These are phyloP conservation scores for Penicillium verhagenii DNA, from an alignment of 495 filamentous ascomycete species.

Conservation along the genomic window DNA sequence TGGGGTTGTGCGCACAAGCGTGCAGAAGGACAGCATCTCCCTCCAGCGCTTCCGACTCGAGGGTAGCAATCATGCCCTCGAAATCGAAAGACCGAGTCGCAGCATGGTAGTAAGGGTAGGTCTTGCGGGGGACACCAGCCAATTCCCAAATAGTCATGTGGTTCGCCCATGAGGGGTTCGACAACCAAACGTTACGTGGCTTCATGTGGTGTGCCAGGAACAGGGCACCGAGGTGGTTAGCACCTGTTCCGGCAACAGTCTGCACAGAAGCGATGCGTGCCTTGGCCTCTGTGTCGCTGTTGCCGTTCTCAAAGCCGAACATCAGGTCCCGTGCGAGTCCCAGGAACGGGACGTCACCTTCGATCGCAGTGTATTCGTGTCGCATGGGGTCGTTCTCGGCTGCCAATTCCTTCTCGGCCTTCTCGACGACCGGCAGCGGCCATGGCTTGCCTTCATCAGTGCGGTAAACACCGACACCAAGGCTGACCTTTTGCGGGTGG, in stretches of 20 bases:
- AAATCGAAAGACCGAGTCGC: constrained; percentile 48
- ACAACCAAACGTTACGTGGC: constrained; percentile 46
- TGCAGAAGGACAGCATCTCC: constrained; percentile 51
- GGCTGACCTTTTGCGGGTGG: constrained; percentile 47
- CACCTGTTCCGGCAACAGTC: constrained; percentile 90
- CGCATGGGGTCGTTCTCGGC: constrained; percentile 40
- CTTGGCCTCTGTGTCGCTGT: constrained; percentile 30
- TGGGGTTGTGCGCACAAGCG: constrained; percentile 57
- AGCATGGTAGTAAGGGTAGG: constrained; percentile 50
- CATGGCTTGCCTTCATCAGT: constrained; percentile 54
- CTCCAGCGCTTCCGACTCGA: constrained; percentile 41
- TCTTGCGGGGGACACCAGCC: constrained; percentile 42
- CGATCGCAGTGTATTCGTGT: constrained; percentile 50
- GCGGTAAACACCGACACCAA: constrained; percentile 51
- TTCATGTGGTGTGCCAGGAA: constrained; percentile 66
- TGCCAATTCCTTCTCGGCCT: constrained; percentile 42
- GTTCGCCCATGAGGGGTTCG: constrained; percentile 51
- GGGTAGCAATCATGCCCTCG: constrained; percentile 45
- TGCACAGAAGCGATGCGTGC: constrained; percentile 52
- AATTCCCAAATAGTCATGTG: constrained; percentile 50
- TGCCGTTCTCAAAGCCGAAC: constrained; percentile 43
- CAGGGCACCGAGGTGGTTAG: constrained; percentile 81
- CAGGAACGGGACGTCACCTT: constrained; percentile 46
- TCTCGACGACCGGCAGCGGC: constrained; percentile 47
- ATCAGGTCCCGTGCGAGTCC: constrained; percentile 44